These are phyloP conservation scores for Colletotrichum tropicicola DNA, from an alignment of 2,329 filamentous ascomycete species.

Conservation along the genomic window DNA sequence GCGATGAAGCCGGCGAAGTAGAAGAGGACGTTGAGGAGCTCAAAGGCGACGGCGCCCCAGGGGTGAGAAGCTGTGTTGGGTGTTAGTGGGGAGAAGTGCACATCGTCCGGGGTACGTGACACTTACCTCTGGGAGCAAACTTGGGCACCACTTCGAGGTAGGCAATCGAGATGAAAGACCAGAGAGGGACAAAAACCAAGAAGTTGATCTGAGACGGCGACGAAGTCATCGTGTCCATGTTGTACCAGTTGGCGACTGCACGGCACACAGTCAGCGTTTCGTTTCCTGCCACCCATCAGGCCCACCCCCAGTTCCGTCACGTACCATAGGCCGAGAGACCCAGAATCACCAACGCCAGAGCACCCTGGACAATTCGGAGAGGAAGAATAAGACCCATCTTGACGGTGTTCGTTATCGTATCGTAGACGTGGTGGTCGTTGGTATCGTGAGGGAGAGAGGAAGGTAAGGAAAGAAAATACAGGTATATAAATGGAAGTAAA, in stretches of 20 bases:
- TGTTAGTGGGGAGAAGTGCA: background rate
- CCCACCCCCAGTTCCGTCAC: conserved; percentile 25
- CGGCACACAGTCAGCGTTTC: conserved; percentile 27
- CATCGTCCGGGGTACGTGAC: too few species aligned
- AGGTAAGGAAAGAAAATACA: background rate
- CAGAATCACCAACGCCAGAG: conserved; percentile 56
- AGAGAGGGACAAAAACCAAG: conserved; percentile 62
- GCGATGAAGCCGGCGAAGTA: conserved; percentile 69
- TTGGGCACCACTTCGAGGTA: conserved; percentile 62
- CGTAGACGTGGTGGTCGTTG: background rate
- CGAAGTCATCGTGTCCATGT: conserved; percentile 59
- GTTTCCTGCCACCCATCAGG: background rate
- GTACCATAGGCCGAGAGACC: conserved; percentile 61
- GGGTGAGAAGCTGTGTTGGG: conserved; percentile 52
- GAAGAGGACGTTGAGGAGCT: conserved; percentile 61
- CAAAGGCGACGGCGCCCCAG: conserved; percentile 57
- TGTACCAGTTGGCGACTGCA: conserved; percentile 69
- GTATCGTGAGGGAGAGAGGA: conserved; percentile 1
- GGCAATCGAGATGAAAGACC: conserved; percentile 62
- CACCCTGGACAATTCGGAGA: conserved; percentile 55
- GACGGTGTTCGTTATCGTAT: conserved; percentile 31
- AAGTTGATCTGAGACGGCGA: conserved; percentile 68
- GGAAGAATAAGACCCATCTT: conserved; percentile 53
- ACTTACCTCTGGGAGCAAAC: conserved; percentile 51
- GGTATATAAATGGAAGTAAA: conserved; percentile 20